These are phyloP conservation scores for Bruguiera gymnorhiza DNA, from an alignment of 345 rosid species.

Conservation along the genomic window DNA sequence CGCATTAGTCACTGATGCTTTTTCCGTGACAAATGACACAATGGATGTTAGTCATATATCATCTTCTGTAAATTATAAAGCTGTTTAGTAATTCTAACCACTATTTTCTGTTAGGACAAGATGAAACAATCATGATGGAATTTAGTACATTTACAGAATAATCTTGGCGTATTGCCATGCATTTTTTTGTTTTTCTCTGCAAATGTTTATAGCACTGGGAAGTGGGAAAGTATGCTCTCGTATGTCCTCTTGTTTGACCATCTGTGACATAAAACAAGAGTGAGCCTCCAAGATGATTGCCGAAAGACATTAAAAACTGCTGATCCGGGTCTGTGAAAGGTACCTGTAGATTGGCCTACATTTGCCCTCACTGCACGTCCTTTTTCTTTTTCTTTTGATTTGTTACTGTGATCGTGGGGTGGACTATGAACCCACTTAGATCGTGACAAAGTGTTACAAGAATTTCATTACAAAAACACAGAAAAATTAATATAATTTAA, in stretches of 20 bases:
- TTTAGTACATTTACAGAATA: neutral
- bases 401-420: too few species aligned
- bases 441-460: too few species aligned
- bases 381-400: too few species aligned
- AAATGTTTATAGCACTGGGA: neutral
- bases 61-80: neutral
- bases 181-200: neutral
- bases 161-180: neutral
- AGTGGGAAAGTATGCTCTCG: neutral
- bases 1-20: too few species aligned
- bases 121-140: neutral
- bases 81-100: neutral
- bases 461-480: too few species aligned
- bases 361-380: too few species aligned
- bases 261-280: neutral
- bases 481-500: too few species aligned
- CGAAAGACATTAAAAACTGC: neutral
- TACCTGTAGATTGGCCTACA: too few species aligned
- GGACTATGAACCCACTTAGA: too few species aligned
- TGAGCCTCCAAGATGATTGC: neutral
- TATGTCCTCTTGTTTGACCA: neutral
- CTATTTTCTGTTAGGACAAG: too few species aligned
- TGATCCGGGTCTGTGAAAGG: neutral
- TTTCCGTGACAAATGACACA: too few species aligned
- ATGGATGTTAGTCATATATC: too few species aligned